Evolutionary conservation across 345 rosid genomes (phyloP).

Genomic region (Citrus sp.): DNA sequence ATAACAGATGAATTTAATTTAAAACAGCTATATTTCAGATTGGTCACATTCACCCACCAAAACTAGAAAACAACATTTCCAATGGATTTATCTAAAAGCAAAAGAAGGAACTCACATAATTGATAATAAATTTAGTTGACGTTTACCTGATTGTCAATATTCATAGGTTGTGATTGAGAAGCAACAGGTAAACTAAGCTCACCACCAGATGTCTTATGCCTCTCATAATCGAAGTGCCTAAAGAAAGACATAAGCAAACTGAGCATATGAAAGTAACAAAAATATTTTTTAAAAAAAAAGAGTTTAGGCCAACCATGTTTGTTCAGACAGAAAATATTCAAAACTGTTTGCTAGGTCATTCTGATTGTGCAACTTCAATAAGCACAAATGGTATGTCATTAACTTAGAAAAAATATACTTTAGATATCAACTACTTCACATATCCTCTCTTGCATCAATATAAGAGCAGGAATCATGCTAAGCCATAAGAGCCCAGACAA

Average conservation of each 20-base stretch:
- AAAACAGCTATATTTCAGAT: too few species aligned
- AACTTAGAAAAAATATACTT: background rate
- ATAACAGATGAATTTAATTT: too few species aligned
- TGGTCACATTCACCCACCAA: too few species aligned
- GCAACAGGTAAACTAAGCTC: conserved; percentile 54
- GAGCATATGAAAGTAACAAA: background rate
- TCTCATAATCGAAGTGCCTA: conserved; percentile 92
- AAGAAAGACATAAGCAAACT: background rate
- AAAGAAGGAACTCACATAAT: background rate
- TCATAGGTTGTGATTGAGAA: conserved; percentile 44
- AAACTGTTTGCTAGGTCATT: background rate
- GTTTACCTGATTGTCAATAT: conserved; percentile 60
- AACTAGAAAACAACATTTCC: background rate
- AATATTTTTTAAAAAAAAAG: background rate
- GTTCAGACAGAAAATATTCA: background rate
- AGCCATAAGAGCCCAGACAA: background rate
- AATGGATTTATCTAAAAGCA: background rate
- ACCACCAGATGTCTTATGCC: conserved; percentile 59
- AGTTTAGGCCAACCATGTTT: background rate
- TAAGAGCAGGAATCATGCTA: background rate
- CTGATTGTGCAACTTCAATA: background rate
- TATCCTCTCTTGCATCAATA: background rate
- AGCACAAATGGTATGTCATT: background rate
- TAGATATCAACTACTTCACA: background rate
- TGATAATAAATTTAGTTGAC: background rate